Evolutionary conservation across 306 rosid genomes (phyloP), one percentile per base, ranked within the genome.

Genomic region (Abrus precatorius): DNA sequence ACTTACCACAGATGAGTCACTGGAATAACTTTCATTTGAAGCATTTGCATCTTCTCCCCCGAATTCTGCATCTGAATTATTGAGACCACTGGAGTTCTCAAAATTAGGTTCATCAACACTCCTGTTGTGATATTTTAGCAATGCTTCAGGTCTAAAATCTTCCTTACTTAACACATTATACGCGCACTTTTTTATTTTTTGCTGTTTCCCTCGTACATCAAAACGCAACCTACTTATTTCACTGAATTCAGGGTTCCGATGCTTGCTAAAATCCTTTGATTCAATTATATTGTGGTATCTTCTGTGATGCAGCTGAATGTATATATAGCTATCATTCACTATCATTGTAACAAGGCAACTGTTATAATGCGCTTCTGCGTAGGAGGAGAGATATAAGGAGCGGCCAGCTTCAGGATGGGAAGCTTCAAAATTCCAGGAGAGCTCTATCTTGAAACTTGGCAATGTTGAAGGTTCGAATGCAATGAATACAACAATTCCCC

Each of bases 401-500:
- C 52, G 77, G 10, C 77, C 65, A 38, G 77, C 50, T 38, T 72
- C 77, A 4, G 77, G 77, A 53, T 72, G 36, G 9, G 77, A 9
- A 2, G 77, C 34, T 54, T 53, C 65, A 38, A 72, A 72, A 36
- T 64, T 72, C 77, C 77, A 72, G 32, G 9, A 9, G 65, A 72
- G 12, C 8, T 14, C 50, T 62, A 65, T 65, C 33, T 72, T 52
- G 49, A 71, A 52, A 34, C 1, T 33, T 2, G 76, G 41, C 48
- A 29, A 69, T 33, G 55, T 1, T 41, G 69, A 12, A 43, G 55
- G 69, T 44, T 75, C 80, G 1, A 75, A 75, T 13, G 57, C 59
- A 61, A 75, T 7, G 48, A 63, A 75, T 32, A 61, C 71, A 60
- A 34, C 60, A 32, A 61, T 32, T 60, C 80, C 70, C 80, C 80